Evolutionary conservation across 78 protist genomes (phyloP), one percentile per base, ranked within the genome.

Genomic region (Pelomyxa schiedti): DNA sequence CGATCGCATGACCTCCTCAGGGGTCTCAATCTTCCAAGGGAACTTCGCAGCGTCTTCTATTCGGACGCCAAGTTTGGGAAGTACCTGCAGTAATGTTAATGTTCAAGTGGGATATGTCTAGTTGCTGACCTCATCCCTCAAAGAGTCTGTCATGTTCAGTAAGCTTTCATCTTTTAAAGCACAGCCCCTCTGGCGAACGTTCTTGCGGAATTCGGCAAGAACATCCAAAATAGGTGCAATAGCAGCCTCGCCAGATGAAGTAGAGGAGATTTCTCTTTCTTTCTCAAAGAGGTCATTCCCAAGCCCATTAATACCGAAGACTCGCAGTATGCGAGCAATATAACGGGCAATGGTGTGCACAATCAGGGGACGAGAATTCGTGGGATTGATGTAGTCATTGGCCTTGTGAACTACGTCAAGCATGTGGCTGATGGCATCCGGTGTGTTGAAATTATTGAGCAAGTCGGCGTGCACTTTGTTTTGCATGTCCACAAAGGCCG

Each of bases 381-480:
- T 30, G 1, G 9, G 7, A 37, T 37, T 42, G 26, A 81, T 24
- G 85, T 92, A 88, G 32, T 3, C 22, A 80, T 88, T 78, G 67
- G 69, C 24, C 37, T 39, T 77, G 22, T 42, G 0, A 24, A 90
- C 79, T 8, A 93, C 42, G 4, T 74, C 88, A 1, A 1, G 40
- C 16, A 91, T 32, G 0, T 32, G 8, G 0, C 6, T 29, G 36
- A 94, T 39, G 5, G 72, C 98, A 0, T 28, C 36, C 30, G 88
- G 74, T 26, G 96, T 95, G 92, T 97, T 80, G 81, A 95, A 92
- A 81, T 78, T 86, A 78, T 97, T 93, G 63, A 69, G 2, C 39
- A 97, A 65, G 1, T 88, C 89, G 3, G 36, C 64, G 75, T 93
- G 84, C 7, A 91, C 90, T 8, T 38, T 37, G 16, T 5, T n/a